phyloP scores from a whole-genome alignment of 1,284 basidiomycete genomes.

The Irpex sp. region DNA sequence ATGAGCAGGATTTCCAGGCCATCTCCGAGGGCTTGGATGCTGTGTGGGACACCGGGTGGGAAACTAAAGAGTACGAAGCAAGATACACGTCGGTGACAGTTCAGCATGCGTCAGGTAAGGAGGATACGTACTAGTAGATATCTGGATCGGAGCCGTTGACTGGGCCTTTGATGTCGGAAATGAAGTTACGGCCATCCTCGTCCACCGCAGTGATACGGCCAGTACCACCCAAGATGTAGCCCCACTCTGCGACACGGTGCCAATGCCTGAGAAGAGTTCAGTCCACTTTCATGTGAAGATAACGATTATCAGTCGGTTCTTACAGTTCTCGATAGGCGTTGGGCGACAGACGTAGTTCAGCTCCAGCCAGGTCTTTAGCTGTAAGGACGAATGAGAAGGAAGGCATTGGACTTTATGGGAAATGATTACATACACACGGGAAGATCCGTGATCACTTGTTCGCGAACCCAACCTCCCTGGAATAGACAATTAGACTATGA shows the following conservation, averaged over 20 bases:
- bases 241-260: conserved; percentile 29
- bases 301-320: not conserved
- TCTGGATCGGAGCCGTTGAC: conserved; percentile 21
- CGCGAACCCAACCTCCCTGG: conserved; percentile 27
- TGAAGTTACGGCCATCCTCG: conserved; percentile 21
- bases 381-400: conserved; percentile 11
- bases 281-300: conserved; percentile 5
- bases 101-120: not conserved
- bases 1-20: conserved; percentile 27
- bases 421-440: conserved; percentile 20
- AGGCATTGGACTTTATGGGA: not conserved
- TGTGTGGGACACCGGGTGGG: conserved; percentile 24
- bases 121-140: conserved; percentile 23
- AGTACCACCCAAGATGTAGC: conserved; percentile 24
- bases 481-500: not conserved
- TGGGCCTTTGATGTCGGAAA: conserved; percentile 23
- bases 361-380: conserved; percentile 32
- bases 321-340: conserved; percentile 30
- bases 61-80: conserved; percentile 15
- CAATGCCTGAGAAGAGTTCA: conserved; percentile 18
- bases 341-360: conserved; percentile 34
- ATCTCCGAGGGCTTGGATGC: conserved; percentile 25
- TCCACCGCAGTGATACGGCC: conserved; percentile 26
- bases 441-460: conserved; percentile 25
- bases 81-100: not conserved